A percentile compares a stretch with the other conserved stretches of the same genome.
Evolutionary conservation across 208 protist genomes (phyloP).

Genomic region (Trypanosomatidae sp.): DNA sequence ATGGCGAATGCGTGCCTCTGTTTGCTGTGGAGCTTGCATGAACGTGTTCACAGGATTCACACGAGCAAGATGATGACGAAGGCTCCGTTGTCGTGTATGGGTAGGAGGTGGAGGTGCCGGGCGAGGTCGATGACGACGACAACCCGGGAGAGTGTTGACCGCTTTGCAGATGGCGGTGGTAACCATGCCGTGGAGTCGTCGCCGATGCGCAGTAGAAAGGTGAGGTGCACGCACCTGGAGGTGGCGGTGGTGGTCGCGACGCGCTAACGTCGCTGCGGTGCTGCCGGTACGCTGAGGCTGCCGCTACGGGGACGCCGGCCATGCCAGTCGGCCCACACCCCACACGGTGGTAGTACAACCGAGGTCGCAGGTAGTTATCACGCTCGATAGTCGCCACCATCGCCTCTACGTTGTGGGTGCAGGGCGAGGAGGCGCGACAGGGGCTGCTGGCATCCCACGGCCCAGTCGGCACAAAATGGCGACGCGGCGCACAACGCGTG

Average conservation of each 20-base stretch:
- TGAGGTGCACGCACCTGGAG: neutral
- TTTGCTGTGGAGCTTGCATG: neutral
- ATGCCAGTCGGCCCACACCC: slow-evolving; percentile 20
- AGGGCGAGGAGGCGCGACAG: slow-evolving; percentile 19
- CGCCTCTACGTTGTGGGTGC: slow-evolving; percentile 62
- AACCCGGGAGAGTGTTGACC: slow-evolving; percentile 9
- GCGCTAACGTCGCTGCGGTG: neutral
- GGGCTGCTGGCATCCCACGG: slow-evolving; percentile 18
- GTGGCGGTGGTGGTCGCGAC: neutral
- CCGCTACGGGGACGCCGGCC: neutral
- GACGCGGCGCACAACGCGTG: slow-evolving; percentile 11
- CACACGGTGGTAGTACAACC: slow-evolving; percentile 52
- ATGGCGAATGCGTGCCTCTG: neutral
- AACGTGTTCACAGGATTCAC: too few relatives aligned
- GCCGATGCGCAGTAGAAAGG: neutral
- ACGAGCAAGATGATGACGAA: slow-evolving; percentile 7
- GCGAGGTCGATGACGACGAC: slow-evolving; percentile 16
- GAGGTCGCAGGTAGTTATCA: slow-evolving; percentile 67
- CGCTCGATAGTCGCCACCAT: slow-evolving; percentile 74
- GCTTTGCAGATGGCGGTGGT: neutral
- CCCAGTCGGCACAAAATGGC: slow-evolving; percentile 31
- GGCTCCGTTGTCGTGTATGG: slow-evolving; percentile 2
- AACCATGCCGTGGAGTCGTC: neutral
- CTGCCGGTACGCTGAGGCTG: neutral
- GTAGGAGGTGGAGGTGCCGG: neutral